Percentiles rank a stretch among this genome's conserved stretches.
These are phyloP conservation scores for Penicillium diatomitis DNA, from an alignment of 495 filamentous ascomycete genomes.

Conservation along the genomic window DNA sequence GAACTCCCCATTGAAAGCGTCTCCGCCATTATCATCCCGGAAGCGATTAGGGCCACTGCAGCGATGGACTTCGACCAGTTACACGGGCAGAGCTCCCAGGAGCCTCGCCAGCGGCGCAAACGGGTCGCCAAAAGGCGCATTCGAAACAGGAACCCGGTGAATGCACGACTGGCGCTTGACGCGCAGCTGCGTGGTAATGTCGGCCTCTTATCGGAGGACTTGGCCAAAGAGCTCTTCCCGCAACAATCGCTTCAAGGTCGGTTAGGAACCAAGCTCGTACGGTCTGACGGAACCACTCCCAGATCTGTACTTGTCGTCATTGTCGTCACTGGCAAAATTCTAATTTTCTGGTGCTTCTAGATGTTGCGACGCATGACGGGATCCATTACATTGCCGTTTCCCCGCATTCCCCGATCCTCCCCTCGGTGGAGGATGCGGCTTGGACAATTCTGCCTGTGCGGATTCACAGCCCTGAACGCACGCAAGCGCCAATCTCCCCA, in stretches of 20 bases:
- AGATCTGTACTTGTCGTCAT: too few relatives aligned
- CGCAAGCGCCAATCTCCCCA: conserved; percentile 64
- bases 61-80: conserved; percentile 31
- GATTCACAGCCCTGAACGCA: conserved; percentile 57
- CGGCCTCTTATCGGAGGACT: conserved; percentile 77
- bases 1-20: not conserved
- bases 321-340: too few relatives aligned
- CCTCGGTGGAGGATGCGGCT: conserved; percentile 48
- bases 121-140: conserved; percentile 29
- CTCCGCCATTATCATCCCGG: conserved; percentile 9
- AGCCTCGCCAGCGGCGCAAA: conserved; percentile 32
- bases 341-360: not conserved
- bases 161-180: conserved; percentile 61
- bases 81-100: conserved; percentile 26
- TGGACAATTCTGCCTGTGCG: conserved; percentile 84
- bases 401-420: conserved; percentile 60
- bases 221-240: conserved; percentile 75
- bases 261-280: not conserved
- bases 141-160: conserved; percentile 48
- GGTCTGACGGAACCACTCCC: not conserved
- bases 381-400: conserved; percentile 67
- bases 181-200: conserved; percentile 81
- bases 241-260: conserved; percentile 34
- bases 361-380: conserved; percentile 17
- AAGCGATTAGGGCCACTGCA: conserved; percentile 19